Evolutionary conservation across 768 basidiomycete genomes (phyloP).

Genomic region (Suillus sp.): DNA sequence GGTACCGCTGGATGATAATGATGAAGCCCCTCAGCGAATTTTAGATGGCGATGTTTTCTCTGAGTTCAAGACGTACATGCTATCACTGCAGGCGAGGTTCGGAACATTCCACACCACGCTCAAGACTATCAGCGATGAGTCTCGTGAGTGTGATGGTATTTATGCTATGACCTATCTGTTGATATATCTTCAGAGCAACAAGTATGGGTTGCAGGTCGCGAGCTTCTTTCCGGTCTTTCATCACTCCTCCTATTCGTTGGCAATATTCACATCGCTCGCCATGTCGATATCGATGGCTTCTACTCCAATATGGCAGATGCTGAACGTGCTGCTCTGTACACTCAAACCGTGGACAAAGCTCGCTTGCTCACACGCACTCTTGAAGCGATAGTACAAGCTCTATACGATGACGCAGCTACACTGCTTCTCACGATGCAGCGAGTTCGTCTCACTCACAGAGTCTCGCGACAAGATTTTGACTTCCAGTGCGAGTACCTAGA

Average conservation of each 20-base stretch:
- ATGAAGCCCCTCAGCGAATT: constrained; percentile 46
- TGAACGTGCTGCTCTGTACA: constrained; percentile 53
- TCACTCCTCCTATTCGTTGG: constrained; percentile 59
- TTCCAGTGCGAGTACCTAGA: constrained; percentile 46
- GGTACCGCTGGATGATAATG: constrained; percentile 56
- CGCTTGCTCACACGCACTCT: constrained; percentile 66
- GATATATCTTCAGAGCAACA: constrained; percentile 25
- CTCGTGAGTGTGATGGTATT: constrained; percentile 26
- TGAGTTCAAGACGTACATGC: constrained; percentile 52
- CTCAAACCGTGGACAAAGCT: constrained; percentile 68
- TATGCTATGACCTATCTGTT: constrained; percentile 11
- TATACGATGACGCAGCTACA: constrained; percentile 70
- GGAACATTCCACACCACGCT: constrained; percentile 31
- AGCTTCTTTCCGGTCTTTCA: constrained; percentile 56
- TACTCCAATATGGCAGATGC: constrained; percentile 46
- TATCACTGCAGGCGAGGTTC: constrained; percentile 54
- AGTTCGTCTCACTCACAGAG: constrained; percentile 18
- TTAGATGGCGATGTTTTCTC: constrained; percentile 54
- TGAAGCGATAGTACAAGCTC: constrained; percentile 68
- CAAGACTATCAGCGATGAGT: constrained; percentile 23
- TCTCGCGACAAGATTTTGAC: constrained; percentile 21
- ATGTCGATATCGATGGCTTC: constrained; percentile 82
- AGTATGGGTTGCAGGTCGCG: constrained; percentile 45
- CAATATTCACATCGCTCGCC: constrained; percentile 76
- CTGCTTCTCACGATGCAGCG: constrained; percentile 61